These are phyloP conservation scores for Zygoascus bituminiphila DNA, from an alignment of 805 yeast species.

Conservation along the genomic window DNA sequence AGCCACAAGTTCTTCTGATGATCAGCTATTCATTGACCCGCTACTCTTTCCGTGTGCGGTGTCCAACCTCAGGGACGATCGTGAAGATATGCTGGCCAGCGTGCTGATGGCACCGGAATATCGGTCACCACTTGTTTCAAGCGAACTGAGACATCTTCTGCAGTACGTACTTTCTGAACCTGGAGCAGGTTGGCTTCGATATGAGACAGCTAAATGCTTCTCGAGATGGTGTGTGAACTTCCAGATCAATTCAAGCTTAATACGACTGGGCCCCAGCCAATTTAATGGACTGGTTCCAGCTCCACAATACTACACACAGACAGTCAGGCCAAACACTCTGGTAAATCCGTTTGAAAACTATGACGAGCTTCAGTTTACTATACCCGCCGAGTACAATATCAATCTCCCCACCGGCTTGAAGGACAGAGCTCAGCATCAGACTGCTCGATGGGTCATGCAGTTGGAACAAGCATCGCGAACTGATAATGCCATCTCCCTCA, in stretches of 20 bases:
- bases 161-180: constrained; percentile 20
- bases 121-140: constrained; percentile 9
- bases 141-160: constrained; percentile 15
- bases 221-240: constrained; percentile 15
- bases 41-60: constrained; percentile 17
- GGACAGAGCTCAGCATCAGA: constrained; percentile 15
- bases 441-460: constrained; percentile 23
- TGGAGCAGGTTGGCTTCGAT: constrained; percentile 23
- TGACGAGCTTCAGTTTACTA: not conserved
- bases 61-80: constrained; percentile 7
- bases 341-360: not conserved
- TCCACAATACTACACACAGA: not conserved
- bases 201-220: constrained; percentile 19
- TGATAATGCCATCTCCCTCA: constrained; percentile 11
- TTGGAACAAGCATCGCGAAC: constrained; percentile 19
- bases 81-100: constrained; percentile 21
- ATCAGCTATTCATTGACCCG: constrained; percentile 5
- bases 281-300: not conserved
- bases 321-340: no score
- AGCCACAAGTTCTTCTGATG: not conserved
- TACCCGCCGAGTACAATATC: not conserved
- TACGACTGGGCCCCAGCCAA: not conserved
- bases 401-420: not conserved
- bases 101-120: constrained; percentile 21
- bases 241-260: not conserved